Conservation (phyloP, 306 rosid species). For the Macrotyloma uniflorum region DNA sequence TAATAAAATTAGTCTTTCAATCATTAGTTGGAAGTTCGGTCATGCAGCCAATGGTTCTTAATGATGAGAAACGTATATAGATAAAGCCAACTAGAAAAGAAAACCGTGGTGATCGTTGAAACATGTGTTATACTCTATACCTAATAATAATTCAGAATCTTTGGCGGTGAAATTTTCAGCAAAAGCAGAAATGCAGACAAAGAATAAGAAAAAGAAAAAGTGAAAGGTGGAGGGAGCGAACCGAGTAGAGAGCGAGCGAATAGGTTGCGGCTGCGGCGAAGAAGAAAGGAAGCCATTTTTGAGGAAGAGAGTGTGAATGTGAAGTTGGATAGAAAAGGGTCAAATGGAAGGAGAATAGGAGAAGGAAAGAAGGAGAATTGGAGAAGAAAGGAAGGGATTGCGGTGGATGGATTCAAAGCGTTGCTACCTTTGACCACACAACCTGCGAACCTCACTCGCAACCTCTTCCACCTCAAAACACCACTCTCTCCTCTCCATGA, state of each 20-base stretch:
- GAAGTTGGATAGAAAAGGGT: conserved; percentile 9
- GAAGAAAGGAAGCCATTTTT: conserved; percentile 56
- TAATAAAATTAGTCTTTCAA: neutral
- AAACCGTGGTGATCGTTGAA: neutral
- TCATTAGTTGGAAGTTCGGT: conserved; percentile 1
- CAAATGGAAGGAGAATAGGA: neutral
- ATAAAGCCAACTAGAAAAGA: neutral
- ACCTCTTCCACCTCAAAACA: neutral
- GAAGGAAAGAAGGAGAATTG: neutral
- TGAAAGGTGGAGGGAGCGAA: conserved; percentile 13
- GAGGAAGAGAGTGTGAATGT: neutral
- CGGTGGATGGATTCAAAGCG: conserved; percentile 11
- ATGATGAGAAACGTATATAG: neutral
- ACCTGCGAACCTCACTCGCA: conserved; percentile 39
- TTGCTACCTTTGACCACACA: conserved; percentile 20
- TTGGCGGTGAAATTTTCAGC: neutral
- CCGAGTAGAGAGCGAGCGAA: conserved; percentile 52
- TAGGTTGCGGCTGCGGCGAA: conserved; percentile 47
- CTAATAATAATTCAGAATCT: neutral
- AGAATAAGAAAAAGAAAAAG: neutral
- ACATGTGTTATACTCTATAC: neutral
- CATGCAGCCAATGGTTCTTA: neutral
- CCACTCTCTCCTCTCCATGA: too few species aligned
- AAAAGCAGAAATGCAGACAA: neutral
- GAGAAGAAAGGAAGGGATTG: neutral